Evolutionary conservation across 2,329 filamentous ascomycete species (phyloP).

Genomic region (Drechslerella coelobrocha): DNA sequence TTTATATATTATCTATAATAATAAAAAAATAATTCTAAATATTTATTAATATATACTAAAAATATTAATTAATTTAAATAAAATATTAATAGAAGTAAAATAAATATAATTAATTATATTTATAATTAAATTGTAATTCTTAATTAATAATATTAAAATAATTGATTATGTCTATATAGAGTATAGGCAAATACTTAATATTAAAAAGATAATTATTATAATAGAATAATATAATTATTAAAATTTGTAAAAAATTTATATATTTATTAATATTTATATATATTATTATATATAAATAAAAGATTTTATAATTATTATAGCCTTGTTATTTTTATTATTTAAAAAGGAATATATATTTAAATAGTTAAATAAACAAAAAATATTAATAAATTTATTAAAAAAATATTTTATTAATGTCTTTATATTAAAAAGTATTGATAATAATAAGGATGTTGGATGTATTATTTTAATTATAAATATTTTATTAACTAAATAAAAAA

Average conservation of each 20-base stretch:
- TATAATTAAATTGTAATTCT: no score
- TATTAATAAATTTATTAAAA: no score
- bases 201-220: neutral
- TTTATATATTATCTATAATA: neutral
- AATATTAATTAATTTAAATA: no score
- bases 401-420: no score
- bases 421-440: neutral
- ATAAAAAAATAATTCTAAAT: neutral
- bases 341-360: no score
- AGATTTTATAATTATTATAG: constrained; percentile 4
- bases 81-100: neutral
- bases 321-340: no score
- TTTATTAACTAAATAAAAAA: constrained; percentile 6
- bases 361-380: neutral
- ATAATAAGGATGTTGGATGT: no score
- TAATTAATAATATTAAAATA: neutral
- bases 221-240: neutral
- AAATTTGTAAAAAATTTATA: neutral
- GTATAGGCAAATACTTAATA: no score
- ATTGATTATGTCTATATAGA: no score
- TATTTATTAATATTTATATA: neutral
- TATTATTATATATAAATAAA: constrained; percentile 1
- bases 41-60: no score
- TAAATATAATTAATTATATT: neutral
- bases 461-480: constrained; percentile 1